Base-by-base conservation (phyloP, 2,329 filamentous ascomycete genomes). In the Pseudogymnoascus destructans region DNA sequence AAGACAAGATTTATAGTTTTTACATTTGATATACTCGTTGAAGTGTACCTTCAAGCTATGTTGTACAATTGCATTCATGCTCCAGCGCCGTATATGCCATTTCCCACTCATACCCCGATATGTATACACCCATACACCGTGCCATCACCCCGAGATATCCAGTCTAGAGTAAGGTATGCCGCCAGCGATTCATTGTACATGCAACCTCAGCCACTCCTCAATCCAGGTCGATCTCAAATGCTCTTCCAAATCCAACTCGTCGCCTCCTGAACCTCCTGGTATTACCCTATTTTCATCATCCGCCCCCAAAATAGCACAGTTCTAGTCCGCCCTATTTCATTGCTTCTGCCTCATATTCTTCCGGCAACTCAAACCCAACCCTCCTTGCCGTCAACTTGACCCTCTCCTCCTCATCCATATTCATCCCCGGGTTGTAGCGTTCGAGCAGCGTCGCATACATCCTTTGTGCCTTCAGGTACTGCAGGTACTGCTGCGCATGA, bases 371-470 rank as follows among this genome's bases (percentile, higher is more conserved):
- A 86, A 96, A 89, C 15, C 92, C 93, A 38, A 97, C 90, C 69
- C 88, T 81, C 72, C 89, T 77, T 7, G 93, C 93, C 58, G 87
- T 87, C 74, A 96, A 74, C 59, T 89, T 75, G 40, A 96, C 84
- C 61, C 88, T 79, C 75, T 97, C 91, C 72, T 95, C 84, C 69
- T 84, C 85, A 64, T 86, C 82, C 85, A 95, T 88, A 64, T 82
- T 81, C 82, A 95, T 89, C 15, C 91, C 90, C 0, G 90, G 90
- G 71, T 97, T 97, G 73, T 98, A 97, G 65, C 91, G 79, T 73
- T 96, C 91, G 35, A 97, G 71, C 42, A 97, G 74, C 13, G 82
- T 85, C 23, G 82, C 79, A 70, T 97, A 96, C 69, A 81, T 81
- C 57, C 91, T 78, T 75, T 98, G 93, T n/a, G 91, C 85, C 65